Base-by-base conservation (phyloP, 2,329 filamentous ascomycete species). In the Colletotrichum sojae region DNA sequence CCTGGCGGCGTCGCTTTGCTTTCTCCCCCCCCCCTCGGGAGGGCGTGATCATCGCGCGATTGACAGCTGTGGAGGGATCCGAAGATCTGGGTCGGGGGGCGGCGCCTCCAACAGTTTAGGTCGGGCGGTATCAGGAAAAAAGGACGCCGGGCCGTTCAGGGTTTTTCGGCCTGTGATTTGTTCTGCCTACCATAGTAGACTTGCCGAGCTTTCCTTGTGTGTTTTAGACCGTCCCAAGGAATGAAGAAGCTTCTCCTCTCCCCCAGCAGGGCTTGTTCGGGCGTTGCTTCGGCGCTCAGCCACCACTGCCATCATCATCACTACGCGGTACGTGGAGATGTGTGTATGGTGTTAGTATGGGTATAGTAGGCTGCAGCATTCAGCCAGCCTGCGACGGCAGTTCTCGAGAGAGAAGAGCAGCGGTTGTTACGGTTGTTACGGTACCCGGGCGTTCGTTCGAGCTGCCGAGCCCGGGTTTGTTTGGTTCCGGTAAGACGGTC, bases 261-360 rank as follows among this genome's bases (percentile, higher is more conserved):
- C 31, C 8, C 2, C 31, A 12, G 43, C 56, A 58, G 56, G 56
- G 43, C 56, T 58, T 36, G 31, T 39, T 59, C 25, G 45, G 56
- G 43, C 45, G 56, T 49, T 36, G 25, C 27, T 58, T 18, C 25
- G 16, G 16, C 10, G 57, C 57, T 60, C 57, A 60, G 57, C 57
- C 57, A 60, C 57, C 45, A 51, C 46, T n/a, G 18, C 45, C 56
- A 59, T 59, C 45, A 59, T 59, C 53, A 12, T 13, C 16, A n/a
- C 48, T 9, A 18, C 15, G 15, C 10, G 46, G 40, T 27, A 60
- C 31, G 18, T 25, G 31, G 31, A 36, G 31, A 36, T 36, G 10
- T 10, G 31, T 8, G 31, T 10, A 36, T 36, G 31, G 31, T 10
- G 31, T 36, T 36, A 36, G 31, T 10, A 36, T 36, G 9, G 9